phyloP scores from a whole-genome alignment of 2,329 filamentous ascomycete species.

The Dryadomyces quercivorus region DNA sequence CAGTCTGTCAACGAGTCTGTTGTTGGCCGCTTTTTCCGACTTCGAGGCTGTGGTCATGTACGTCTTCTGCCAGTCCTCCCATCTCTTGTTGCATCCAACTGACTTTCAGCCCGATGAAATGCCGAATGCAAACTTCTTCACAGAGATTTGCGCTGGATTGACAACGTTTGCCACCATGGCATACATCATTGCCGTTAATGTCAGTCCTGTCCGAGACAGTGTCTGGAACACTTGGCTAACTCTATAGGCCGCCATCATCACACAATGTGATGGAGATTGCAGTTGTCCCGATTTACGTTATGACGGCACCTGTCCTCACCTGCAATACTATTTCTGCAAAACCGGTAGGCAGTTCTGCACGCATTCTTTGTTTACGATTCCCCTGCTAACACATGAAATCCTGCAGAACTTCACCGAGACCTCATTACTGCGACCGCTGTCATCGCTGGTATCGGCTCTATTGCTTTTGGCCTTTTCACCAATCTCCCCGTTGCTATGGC shows the following conservation, averaged over 20 bases:
- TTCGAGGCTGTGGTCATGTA: slow-evolving; percentile 59
- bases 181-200: slow-evolving; percentile 69
- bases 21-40: slow-evolving; percentile 50
- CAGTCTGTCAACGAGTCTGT: slow-evolving; percentile 26
- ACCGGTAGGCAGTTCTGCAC: neutral
- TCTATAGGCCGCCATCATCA: slow-evolving; percentile 54
- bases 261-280: slow-evolving; percentile 67
- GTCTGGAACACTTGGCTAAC: slow-evolving; percentile 2
- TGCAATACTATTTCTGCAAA: neutral
- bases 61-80: slow-evolving; percentile 14
- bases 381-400: neutral
- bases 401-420: slow-evolving; percentile 54
- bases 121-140: slow-evolving; percentile 57
- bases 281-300: slow-evolving; percentile 31
- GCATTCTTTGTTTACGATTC: no score
- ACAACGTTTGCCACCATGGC: slow-evolving; percentile 76
- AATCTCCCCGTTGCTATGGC: slow-evolving; percentile 68
- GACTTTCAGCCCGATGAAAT: slow-evolving; percentile 44
- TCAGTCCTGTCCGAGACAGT: slow-evolving; percentile 18
- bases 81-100: neutral
- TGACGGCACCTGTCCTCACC: slow-evolving; percentile 18
- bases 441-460: slow-evolving; percentile 60
- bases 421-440: slow-evolving; percentile 76
- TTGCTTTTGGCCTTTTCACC: slow-evolving; percentile 68
- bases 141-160: slow-evolving; percentile 65